A percentile compares a stretch with the other conserved stretches of the same genome.
These are phyloP conservation scores for Neurospora sp. DNA, from an alignment of 495 filamentous ascomycete species.

Conservation along the genomic window DNA sequence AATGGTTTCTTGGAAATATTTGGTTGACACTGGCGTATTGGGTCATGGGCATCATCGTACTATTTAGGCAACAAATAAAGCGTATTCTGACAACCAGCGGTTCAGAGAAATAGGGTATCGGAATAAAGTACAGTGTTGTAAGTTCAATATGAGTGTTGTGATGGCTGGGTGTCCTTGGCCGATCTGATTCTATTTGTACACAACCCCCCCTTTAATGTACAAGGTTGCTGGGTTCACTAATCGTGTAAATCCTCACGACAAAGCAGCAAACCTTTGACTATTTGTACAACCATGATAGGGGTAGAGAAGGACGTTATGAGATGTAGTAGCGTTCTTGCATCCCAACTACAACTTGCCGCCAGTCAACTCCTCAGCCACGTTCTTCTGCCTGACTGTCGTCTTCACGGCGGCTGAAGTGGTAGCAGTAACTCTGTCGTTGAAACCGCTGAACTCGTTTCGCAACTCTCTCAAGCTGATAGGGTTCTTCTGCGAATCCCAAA, in stretches of 20 bases:
- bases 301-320: neutral
- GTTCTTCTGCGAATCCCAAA: slow-evolving; percentile 26
- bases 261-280: neutral
- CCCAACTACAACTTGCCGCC: slow-evolving; percentile 33
- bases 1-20: neutral
- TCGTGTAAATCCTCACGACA: neutral
- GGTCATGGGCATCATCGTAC: neutral
- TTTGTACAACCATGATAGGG: neutral
- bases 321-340: neutral
- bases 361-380: slow-evolving; percentile 39
- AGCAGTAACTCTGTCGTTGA: slow-evolving; percentile 8
- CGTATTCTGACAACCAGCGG: neutral
- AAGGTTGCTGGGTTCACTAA: neutral
- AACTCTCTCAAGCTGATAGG: slow-evolving; percentile 25
- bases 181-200: slow-evolving; percentile 20
- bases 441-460: slow-evolving; percentile 14
- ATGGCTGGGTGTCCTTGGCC: neutral
- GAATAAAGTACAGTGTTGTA: neutral
- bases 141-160: neutral
- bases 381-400: slow-evolving; percentile 30
- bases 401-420: slow-evolving; percentile 10
- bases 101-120: neutral
- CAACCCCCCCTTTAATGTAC: neutral
- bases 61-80: neutral
- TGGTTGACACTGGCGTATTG: neutral